Evolutionary conservation across 176 grass and related monocot species (phyloP), one percentile per base, ranked within the genome.

Genomic region (Cenchrus fungigraminus): DNA sequence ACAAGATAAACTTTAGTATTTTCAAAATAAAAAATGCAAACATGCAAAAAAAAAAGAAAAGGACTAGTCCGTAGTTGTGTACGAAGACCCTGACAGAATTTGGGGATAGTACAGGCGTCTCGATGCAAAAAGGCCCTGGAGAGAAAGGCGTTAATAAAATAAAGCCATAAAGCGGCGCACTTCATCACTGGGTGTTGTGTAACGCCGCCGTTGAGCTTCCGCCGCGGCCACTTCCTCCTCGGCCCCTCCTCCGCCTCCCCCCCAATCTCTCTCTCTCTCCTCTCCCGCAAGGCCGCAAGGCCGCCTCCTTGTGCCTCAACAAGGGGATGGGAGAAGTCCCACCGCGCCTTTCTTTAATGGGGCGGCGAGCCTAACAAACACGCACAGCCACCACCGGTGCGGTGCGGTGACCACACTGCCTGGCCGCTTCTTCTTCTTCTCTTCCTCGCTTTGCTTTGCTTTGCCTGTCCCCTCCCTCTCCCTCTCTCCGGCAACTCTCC

Each of bases 321-420:
- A 22, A 25, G 22, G 22, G 22, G 22, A 25, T 25, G 22, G 22
- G 22, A 25, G 22, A 25, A 71, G 43, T 65, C 29, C 80, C 88
- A 67, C 84, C 79, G 79, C 74, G 59, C 20, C 80, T 50, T 86
- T 83, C 84, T 86, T 90, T 87, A 87, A 87, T 90, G 88, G 79
- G 28, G 74, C 42, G 28, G 74, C 42, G 73, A 87, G 79, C 68
- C 73, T 37, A 83, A 59, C 88, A 87, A 87, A 68, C 68, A 59
- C 67, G 55, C 79, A 49, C 63, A 7, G 22, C 67, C 82, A 89
- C 82, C 71, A 44, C 52, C 54, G 42, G 57, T 62, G 34, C 34
- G 34, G 34, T 34, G 45, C 80, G 31, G 78, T 80, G 61, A 85
- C 77, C 83, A 49, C 43, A 85, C 81, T 81, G 44, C 53, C 9